Evolutionary conservation across 106 monocot species (phyloP).

Genomic region (Agapanthus africanus): DNA sequence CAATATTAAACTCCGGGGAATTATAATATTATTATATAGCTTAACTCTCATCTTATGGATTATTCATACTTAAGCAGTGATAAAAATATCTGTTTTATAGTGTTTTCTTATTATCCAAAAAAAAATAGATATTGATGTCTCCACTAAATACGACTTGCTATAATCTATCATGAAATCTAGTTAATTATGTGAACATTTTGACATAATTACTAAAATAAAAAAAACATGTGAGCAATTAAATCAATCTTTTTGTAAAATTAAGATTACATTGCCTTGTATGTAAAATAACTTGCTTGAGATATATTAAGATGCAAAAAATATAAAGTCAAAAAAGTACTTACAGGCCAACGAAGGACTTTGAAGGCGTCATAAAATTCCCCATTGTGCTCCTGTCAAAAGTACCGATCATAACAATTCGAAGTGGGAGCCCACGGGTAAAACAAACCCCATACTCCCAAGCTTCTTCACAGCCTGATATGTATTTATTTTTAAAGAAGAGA

Average conservation of each 20-base stretch:
- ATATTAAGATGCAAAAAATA: not conserved
- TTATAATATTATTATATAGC: no score
- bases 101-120: no score
- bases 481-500: not conserved
- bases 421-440: conserved; percentile 69
- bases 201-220: not conserved
- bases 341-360: conserved; percentile 77
- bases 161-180: no score
- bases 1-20: no score
- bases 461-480: conserved; percentile 58
- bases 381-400: conserved; percentile 69
- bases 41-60: no score
- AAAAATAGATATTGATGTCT: no score
- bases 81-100: no score
- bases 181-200: not conserved
- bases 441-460: conserved; percentile 65
- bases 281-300: not conserved
- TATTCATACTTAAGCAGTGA: no score
- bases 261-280: no score
- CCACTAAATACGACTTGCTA: no score
- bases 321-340: conserved; percentile 27
- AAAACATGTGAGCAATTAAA: not conserved
- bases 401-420: conserved; percentile 78
- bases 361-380: conserved; percentile 75
- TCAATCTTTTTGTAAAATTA: not conserved